Evolutionary conservation across 2,329 filamentous ascomycete genomes (phyloP).

Genomic region (Fusarium papillatum): DNA sequence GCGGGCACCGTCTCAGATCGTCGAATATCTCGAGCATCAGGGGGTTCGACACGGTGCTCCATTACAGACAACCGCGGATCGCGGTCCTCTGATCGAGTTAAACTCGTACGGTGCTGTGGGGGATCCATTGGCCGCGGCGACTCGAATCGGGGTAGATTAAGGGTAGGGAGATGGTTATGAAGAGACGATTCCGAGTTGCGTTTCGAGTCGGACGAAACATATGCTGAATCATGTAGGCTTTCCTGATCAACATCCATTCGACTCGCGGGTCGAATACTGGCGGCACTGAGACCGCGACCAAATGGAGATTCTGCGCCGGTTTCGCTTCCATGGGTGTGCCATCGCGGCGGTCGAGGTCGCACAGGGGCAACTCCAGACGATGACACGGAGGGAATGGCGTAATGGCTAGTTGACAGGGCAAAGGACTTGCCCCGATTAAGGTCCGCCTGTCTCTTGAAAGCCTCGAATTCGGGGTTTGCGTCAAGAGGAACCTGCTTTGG

Average conservation of each 20-base stretch:
- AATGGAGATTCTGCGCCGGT: constrained; percentile 52
- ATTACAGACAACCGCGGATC: constrained; percentile 69
- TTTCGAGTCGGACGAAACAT: constrained; percentile 67
- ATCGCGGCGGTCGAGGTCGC: constrained; percentile 60
- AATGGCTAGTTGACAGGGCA: constrained; percentile 62
- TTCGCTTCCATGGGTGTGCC: constrained; percentile 64
- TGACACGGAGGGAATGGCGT: constrained; percentile 52
- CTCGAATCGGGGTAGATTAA: constrained; percentile 59
- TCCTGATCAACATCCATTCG: constrained; percentile 62
- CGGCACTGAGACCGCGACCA: constrained; percentile 36
- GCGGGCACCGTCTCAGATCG: constrained; percentile 67
- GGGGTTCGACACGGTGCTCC: constrained; percentile 59
- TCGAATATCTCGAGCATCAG: constrained; percentile 37
- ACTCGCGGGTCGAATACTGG: constrained; percentile 37
- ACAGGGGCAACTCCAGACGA: constrained; percentile 40
- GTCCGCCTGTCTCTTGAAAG: constrained; percentile 82
- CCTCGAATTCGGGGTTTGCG: constrained; percentile 85
- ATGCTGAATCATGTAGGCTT: constrained; percentile 65
- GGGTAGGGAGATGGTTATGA: constrained; percentile 52
- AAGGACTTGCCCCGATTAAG: constrained; percentile 64
- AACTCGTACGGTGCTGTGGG: constrained; percentile 39
- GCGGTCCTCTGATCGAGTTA: constrained; percentile 62
- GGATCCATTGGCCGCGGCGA: constrained; percentile 50
- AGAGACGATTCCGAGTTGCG: constrained; percentile 64
- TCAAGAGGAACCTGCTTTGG: constrained; percentile 80